Conservation (phyloP, 805 yeast species). For the Millerozyma miso region DNA sequence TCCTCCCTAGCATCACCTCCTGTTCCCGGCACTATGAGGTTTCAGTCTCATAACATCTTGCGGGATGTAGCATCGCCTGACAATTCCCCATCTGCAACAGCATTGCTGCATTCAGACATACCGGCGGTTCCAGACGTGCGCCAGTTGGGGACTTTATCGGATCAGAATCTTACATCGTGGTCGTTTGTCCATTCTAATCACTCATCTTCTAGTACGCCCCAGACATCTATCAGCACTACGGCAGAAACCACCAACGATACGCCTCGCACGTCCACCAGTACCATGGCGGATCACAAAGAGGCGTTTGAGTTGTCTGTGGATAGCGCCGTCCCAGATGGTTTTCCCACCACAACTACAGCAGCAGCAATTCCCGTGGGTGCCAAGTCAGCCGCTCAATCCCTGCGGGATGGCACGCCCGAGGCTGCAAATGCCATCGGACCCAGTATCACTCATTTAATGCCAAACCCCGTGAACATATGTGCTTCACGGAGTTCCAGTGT, state of each 20-base stretch:
- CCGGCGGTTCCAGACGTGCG: background rate
- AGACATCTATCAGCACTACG: slow-evolving; percentile 22
- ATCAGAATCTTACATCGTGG: slow-evolving; percentile 18
- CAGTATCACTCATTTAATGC: background rate
- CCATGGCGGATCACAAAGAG: background rate
- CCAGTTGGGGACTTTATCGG: slow-evolving; percentile 7
- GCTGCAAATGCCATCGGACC: background rate
- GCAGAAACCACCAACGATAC: background rate
- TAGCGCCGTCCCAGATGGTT: background rate
- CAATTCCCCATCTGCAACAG: background rate
- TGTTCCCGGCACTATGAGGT: background rate
- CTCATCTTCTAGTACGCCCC: slow-evolving; percentile 27
- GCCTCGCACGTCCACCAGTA: background rate
- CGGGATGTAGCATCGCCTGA: background rate
- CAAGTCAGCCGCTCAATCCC: background rate
- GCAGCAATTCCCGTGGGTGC: background rate
- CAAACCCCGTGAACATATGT: background rate
- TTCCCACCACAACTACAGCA: background rate
- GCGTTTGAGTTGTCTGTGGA: background rate
- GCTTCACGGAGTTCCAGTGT: background rate
- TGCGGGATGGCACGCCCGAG: background rate
- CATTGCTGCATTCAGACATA: background rate
- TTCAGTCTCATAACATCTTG: background rate
- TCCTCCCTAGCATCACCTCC: background rate
- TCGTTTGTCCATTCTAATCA: slow-evolving; percentile 20